Base-by-base conservation (phyloP, 2,329 filamentous ascomycete species). In the Aspergillus candidus region DNA sequence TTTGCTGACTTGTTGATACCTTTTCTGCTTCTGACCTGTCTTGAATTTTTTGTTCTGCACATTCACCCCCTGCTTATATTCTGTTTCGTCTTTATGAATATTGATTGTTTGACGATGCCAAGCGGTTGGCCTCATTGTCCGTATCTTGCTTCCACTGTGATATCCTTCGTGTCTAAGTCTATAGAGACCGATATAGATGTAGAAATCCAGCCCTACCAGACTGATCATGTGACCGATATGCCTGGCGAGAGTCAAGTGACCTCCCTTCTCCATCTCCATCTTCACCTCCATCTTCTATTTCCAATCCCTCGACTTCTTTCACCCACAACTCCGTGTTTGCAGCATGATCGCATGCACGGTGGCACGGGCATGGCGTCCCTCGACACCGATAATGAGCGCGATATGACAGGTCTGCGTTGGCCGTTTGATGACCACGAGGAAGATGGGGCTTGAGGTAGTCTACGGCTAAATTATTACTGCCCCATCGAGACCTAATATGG, bases 1-100 rank as follows among this genome's bases (percentile, higher is more conserved):
- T 43, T 41, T 27, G 22, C 13, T 22, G 37, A 38, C 38, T 38
- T 35, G 39, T 48, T 46, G 48, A 64, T 53, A 53, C 51, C 35
- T 56, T 58, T 32, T 15, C 27, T 35, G 46, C 55, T 44, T 4
- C 34, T 47, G 22, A 27, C 22, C 22, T 49, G 32, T 49, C 33
- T 40, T 36, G 32, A 15, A n/a, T 27, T 6, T 44, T 32, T 48
- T 32, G 30, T 47, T 38, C 35, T 44, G 33, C 40, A 35, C 30
- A 40, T 50, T 43, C 41, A 45, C 18, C 35, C 30, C 35, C 35
- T 40, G 35, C 32, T 35, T 32, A 32, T 14, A 31, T 35, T 13
- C 11, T 22, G 11, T 32, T 14, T 30, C n/a, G 39, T 30, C 30
- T 12, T 39, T 36, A 27, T 38, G 36, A 39, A 32, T 18, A 48